Evolutionary conservation across 192 early-diverging fungal genomes (phyloP).

Genomic region (Podochytrium sp.): DNA sequence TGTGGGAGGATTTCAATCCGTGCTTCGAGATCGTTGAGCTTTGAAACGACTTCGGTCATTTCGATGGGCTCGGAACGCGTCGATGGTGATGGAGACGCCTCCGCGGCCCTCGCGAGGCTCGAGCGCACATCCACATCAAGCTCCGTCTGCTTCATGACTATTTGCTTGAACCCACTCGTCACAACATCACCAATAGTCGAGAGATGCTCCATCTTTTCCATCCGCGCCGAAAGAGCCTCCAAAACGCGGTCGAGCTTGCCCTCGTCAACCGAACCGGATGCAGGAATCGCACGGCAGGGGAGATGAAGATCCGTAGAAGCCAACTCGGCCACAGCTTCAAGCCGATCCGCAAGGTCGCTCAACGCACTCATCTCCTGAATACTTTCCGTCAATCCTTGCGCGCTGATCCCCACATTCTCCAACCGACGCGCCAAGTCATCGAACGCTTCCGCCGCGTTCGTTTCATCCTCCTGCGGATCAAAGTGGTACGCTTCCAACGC

Average conservation of each 20-base stretch:
- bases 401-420: conserved; percentile 6
- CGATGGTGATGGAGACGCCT: neutral
- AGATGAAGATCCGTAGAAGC: neutral
- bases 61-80: neutral
- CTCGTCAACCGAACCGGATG: neutral
- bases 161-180: neutral
- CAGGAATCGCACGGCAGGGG: too few species aligned
- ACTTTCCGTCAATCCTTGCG: neutral
- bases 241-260: neutral
- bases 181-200: neutral
- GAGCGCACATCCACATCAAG: neutral
- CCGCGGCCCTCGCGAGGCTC: neutral
- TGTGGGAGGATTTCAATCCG: conserved; percentile 14
- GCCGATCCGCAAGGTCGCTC: neutral
- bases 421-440: conserved; percentile 8
- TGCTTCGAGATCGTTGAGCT: conserved; percentile 8
- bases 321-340: neutral
- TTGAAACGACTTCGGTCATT: neutral
- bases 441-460: neutral
- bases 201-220: conserved; percentile 23
- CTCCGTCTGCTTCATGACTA: conserved; percentile 1
- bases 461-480: conserved; percentile 1
- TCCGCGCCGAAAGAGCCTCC: neutral
- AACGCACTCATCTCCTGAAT: neutral
- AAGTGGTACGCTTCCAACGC: neutral